Conservation (phyloP, 768 basidiomycete species). For the Vararia minispora region DNA sequence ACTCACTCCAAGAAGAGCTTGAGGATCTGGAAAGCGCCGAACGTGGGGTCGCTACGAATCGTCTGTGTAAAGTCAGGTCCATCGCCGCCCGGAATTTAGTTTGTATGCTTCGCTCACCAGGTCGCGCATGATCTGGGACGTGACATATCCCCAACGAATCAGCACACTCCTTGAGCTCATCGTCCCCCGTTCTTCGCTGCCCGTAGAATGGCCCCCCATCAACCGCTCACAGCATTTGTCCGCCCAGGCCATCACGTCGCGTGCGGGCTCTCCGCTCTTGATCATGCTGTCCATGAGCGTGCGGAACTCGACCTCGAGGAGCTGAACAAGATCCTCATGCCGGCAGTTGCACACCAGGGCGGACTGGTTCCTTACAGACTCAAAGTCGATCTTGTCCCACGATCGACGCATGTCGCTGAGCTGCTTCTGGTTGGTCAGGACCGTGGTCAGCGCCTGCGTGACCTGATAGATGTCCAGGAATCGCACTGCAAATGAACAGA, state of each 20-base stretch:
- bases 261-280: constrained; percentile 69
- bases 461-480: constrained; percentile 91
- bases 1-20: constrained; percentile 86
- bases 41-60: constrained; percentile 85
- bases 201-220: constrained; percentile 57
- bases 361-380: constrained; percentile 87
- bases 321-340: constrained; percentile 78
- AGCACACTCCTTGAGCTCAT: constrained; percentile 83
- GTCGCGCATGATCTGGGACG: constrained; percentile 88
- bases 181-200: constrained; percentile 62
- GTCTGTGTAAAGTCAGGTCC: constrained; percentile 55
- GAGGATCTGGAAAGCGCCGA: constrained; percentile 86
- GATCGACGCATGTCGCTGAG: constrained; percentile 78
- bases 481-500: constrained; percentile 43
- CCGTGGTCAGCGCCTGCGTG: constrained; percentile 80
- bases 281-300: constrained; percentile 58
- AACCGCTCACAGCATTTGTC: constrained; percentile 81
- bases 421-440: constrained; percentile 80
- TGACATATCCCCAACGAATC: constrained; percentile 89
- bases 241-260: constrained; percentile 85
- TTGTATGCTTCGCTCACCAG: constrained; percentile 60
- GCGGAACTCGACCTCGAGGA: constrained; percentile 79
- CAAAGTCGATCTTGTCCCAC: constrained; percentile 84
- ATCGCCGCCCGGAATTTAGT: too few relatives aligned
- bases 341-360: constrained; percentile 89